Evolutionary conservation across 208 protist species (phyloP).

Genomic region (Wallacemonas sp.): DNA sequence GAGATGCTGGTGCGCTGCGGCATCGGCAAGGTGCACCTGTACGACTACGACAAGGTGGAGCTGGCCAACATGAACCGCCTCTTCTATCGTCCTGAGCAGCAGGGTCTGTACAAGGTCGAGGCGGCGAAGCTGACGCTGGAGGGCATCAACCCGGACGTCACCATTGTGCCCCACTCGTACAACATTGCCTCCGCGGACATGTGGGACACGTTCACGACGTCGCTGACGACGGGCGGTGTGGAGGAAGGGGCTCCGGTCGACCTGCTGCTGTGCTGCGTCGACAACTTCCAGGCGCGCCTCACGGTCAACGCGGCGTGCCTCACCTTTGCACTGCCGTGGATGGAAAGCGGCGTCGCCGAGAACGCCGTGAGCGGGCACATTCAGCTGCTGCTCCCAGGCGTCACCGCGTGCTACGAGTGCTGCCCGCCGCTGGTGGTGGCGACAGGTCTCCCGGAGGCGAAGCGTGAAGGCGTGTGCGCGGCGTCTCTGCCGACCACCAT

Average conservation of each 20-base stretch:
- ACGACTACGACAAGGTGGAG: conserved; percentile 98
- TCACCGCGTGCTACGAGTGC: conserved; percentile 93
- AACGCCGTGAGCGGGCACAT: conserved; percentile 98
- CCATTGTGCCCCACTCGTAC: conserved; percentile 90
- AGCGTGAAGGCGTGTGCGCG: conserved; percentile 97
- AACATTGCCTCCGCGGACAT: conserved; percentile 94
- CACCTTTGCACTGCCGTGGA: conserved; percentile 89
- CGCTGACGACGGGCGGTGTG: conserved; percentile 65
- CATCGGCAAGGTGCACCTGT: conserved; percentile 97
- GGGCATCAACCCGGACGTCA: conserved; percentile 97
- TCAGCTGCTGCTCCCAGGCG: conserved; percentile 94
- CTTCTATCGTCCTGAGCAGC: conserved; percentile 96
- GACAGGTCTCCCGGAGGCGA: conserved; percentile 89
- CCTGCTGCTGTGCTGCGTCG: conserved; percentile 95
- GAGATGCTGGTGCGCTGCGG: conserved; percentile 98
- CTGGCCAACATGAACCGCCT: conserved; percentile 98
- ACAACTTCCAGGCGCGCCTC: conserved; percentile 97
- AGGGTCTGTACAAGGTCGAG: conserved; percentile 94
- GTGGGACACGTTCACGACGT: conserved; percentile 88
- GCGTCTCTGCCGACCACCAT: conserved; percentile 98
- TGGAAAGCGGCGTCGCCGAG: conserved; percentile 96
- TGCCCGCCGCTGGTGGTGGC: conserved; percentile 94
- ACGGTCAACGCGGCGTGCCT: conserved; percentile 95
- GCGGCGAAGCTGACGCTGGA: conserved; percentile 83
- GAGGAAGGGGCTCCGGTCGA: conserved; percentile 58